phyloP scores from a whole-genome alignment of 2,329 filamentous ascomycete genomes.

The Fusarium buxicola region DNA sequence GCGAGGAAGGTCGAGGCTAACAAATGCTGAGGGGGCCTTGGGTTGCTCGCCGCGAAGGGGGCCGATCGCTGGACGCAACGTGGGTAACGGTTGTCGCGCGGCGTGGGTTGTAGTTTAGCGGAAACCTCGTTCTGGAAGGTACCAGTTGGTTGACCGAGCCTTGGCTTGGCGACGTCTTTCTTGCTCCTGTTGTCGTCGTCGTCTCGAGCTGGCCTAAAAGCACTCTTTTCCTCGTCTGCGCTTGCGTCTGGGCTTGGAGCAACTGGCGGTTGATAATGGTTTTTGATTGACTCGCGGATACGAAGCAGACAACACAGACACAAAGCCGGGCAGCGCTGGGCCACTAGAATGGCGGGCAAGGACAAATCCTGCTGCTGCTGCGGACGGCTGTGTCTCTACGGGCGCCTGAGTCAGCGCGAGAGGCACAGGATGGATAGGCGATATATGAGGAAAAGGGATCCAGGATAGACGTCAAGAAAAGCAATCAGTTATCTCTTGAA shows the following conservation, averaged over 20 bases:
- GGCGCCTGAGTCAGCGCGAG: constrained; percentile 34
- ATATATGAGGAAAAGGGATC: constrained; percentile 11
- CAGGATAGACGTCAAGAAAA: constrained; percentile 19
- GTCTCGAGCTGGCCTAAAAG: constrained; percentile 4
- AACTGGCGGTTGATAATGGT: constrained; percentile 9
- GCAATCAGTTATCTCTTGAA: constrained; percentile 29
- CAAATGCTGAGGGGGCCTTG: constrained; percentile 33
- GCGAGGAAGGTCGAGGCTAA: constrained; percentile 43
- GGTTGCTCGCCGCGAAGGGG: constrained; percentile 19
- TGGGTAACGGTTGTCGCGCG: constrained; percentile 39
- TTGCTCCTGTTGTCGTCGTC: constrained; percentile 9
- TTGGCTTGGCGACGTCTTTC: constrained; percentile 6
- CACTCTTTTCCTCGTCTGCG: constrained; percentile 1
- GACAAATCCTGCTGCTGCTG: constrained; percentile 39
- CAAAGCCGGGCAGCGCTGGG: constrained; percentile 35
- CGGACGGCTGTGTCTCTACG: constrained; percentile 36
- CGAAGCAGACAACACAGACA: constrained; percentile 31
- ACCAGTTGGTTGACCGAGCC: constrained; percentile 24
- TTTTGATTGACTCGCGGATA: constrained; percentile 22
- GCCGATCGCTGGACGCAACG: constrained; percentile 35
- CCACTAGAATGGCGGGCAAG: constrained; percentile 42
- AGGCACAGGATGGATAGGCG: constrained; percentile 18
- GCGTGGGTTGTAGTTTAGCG: constrained; percentile 26
- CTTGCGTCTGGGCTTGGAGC: constrained; percentile 10
- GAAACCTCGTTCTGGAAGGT: constrained; percentile 36